These are phyloP conservation scores for Aplosporella prunicola DNA, from an alignment of 2,329 filamentous ascomycete species.

Conservation along the genomic window DNA sequence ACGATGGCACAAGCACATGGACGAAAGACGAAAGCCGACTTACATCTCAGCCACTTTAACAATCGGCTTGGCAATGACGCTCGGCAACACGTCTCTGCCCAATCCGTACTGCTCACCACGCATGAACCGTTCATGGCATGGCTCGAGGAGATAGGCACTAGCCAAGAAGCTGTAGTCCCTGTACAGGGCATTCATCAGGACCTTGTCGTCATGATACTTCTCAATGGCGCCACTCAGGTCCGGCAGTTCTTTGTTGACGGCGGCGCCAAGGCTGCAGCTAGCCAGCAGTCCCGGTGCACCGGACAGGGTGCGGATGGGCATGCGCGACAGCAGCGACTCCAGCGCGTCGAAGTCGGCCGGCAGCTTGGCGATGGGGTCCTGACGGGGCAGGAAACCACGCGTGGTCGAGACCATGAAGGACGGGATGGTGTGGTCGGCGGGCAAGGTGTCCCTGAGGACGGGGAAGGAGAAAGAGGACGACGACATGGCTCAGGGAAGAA, in stretches of 20 bases:
- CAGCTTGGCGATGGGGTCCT: slow-evolving; percentile 42
- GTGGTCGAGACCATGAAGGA: slow-evolving; percentile 73
- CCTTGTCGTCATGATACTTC: slow-evolving; percentile 60
- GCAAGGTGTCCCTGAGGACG: slow-evolving; percentile 54
- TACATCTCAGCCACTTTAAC: slow-evolving; percentile 77
- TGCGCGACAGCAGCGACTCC: slow-evolving; percentile 61
- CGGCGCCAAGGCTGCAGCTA: slow-evolving; percentile 60
- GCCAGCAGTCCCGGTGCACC: slow-evolving; percentile 72
- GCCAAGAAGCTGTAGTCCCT: slow-evolving; percentile 87
- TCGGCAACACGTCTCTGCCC: slow-evolving; percentile 63
- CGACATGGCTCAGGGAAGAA: slow-evolving; percentile 3
- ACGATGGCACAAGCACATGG: neutral
- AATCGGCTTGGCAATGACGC: slow-evolving; percentile 69
- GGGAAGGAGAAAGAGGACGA: slow-evolving; percentile 38
- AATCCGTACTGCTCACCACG: slow-evolving; percentile 67
- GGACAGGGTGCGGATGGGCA: slow-evolving; percentile 67
- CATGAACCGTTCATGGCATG: slow-evolving; percentile 67
- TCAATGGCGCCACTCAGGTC: slow-evolving; percentile 68
- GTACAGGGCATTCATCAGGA: slow-evolving; percentile 76
- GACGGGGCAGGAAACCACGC: slow-evolving; percentile 63
- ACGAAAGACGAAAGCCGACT: slow-evolving; percentile 33
- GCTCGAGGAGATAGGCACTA: slow-evolving; percentile 82
- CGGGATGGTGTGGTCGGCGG: slow-evolving; percentile 53
- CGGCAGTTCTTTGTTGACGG: slow-evolving; percentile 63
- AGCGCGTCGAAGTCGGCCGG: slow-evolving; percentile 65